Evolutionary conservation across 805 yeast genomes (phyloP), one percentile per base, ranked within the genome.

Genomic region (Scheffersomyces ergatensis): DNA sequence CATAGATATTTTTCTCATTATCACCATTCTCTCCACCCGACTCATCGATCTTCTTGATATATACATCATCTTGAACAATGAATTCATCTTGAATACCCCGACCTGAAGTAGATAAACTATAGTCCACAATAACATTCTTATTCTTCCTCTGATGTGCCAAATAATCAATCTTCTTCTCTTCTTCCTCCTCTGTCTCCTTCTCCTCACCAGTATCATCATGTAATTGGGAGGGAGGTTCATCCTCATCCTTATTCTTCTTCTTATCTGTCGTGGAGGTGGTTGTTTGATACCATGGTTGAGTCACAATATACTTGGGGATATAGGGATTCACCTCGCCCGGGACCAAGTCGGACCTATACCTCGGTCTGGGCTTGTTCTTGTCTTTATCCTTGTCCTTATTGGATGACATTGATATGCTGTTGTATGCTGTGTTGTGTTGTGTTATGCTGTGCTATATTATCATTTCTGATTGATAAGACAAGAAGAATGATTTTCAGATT

Each of bases 131-230:
- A 37, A 65, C 74, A 3, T 60, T 60, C 1, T 62, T 52, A 0
- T 65, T 75, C 32, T 64, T 55, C 16, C 86, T 60, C 47, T 83
- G 89, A 60, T 83, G 89, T 2, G 77, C 60, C 16, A 83, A 59
- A 36, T 76, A 67, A 54, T 81, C 48, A 35, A 33, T 46, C 2
- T 47, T 45, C 6, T 42, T 45, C 1, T 45, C 49, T 13, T 49
- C 44, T 9, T 55, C 58, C 13, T 58, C 72, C 72, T 68, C 7
- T 75, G 77, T 5, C 62, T 34, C 47, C 2, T 47, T 45, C 5
- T 42, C 49, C 12, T 50, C 44, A 7, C 55, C 58, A n/a, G 57
- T 72, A 72, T 68, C 30, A 30, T 30, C 13, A 30, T n/a, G n/a
- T n/a, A n/a, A 15, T 13, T 33, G 38, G 42, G 4, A 39, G 30